A percentile compares a stretch with the other conserved stretches of the same genome.
Conservation (phyloP, 2,329 filamentous ascomycete species). For the Colletotrichum gigasporum region DNA sequence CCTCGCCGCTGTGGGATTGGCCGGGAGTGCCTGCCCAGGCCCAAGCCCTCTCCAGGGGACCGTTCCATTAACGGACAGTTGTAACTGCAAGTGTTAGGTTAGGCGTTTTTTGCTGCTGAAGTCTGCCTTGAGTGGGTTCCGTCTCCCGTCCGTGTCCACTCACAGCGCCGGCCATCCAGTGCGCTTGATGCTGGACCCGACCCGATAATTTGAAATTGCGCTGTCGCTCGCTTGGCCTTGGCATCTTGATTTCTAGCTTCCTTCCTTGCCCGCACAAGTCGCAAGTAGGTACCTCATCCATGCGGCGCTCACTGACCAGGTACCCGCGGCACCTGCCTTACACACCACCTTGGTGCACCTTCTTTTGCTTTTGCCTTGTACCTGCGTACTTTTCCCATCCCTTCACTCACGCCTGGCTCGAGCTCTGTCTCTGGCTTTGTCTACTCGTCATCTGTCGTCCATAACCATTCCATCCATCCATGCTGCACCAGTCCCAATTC, state of each 20-base stretch:
- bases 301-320: no score
- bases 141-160: conserved; percentile 15
- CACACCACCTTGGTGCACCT: not conserved
- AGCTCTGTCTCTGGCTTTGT: not conserved
- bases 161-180: not conserved
- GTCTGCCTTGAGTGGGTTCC: conserved; percentile 27
- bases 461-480: not conserved
- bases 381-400: not conserved
- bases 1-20: not conserved
- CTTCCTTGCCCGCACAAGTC: not conserved
- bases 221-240: conserved; percentile 25
- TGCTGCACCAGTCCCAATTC: not conserved
- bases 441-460: not conserved
- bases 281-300: not conserved
- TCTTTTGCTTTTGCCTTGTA: not conserved
- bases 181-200: conserved; percentile 1
- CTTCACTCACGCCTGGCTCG: not conserved
- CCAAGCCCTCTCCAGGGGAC: not conserved
- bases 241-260: not conserved
- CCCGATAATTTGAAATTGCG: conserved; percentile 30
- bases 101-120: conserved; percentile 23
- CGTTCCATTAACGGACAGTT: conserved; percentile 1
- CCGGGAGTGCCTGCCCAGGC: not conserved
- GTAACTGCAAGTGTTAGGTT: conserved; percentile 3
- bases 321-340: no score